Conservation (phyloP, 2,329 filamentous ascomycete species). For the Paracorniculantispora psalliotae region DNA sequence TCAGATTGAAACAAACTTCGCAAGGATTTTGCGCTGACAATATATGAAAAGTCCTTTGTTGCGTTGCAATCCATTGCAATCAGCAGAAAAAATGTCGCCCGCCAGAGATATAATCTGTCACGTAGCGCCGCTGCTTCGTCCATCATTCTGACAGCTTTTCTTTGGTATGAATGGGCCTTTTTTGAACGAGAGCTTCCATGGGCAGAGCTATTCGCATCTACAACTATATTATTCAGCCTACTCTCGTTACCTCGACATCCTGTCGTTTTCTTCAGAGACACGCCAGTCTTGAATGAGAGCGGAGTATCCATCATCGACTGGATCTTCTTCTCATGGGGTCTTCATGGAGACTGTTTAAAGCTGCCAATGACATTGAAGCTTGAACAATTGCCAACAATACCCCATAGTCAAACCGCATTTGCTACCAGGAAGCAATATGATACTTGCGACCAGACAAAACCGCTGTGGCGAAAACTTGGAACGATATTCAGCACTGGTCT, state of each 20-base stretch:
- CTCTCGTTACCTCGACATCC: neutral
- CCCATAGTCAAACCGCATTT: neutral
- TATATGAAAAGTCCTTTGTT: neutral
- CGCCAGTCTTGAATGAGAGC: neutral
- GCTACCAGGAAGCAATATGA: neutral
- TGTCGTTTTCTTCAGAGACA: neutral
- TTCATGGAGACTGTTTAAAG: neutral
- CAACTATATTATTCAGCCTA: neutral
- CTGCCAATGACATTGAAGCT: neutral
- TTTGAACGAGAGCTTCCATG: neutral
- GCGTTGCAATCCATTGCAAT: neutral
- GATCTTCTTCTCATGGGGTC: constrained; percentile 4
- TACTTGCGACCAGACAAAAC: neutral
- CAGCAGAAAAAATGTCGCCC: neutral
- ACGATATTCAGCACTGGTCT: neutral
- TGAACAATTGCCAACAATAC: neutral
- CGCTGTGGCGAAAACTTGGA: neutral
- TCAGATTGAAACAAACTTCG: neutral
- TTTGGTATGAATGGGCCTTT: neutral
- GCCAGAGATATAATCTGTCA: neutral
- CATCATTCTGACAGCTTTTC: neutral
- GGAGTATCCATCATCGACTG: constrained; percentile 4
- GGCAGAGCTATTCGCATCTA: neutral
- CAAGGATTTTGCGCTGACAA: neutral
- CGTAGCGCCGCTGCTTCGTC: neutral